Percentiles rank a stretch among this genome's conserved stretches.
These are phyloP conservation scores for Tremella fuciformis DNA, from an alignment of 768 basidiomycete species.

Conservation along the genomic window DNA sequence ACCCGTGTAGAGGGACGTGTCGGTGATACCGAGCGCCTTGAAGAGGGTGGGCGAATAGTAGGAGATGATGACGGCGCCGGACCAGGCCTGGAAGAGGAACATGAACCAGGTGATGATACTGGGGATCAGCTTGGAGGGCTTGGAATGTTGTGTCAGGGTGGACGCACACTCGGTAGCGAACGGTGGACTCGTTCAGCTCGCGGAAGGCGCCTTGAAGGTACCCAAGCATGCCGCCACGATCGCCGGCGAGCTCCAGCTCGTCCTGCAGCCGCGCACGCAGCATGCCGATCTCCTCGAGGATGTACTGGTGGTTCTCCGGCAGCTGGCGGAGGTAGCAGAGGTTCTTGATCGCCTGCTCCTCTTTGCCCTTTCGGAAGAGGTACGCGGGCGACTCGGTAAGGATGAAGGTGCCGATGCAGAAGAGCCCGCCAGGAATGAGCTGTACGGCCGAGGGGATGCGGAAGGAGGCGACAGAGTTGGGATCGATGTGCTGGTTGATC, in stretches of 20 bases:
- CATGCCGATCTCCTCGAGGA: conserved; percentile 24
- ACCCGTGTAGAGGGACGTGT: conserved; percentile 54
- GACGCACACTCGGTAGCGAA: conserved; percentile 44
- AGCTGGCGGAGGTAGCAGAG: conserved; percentile 43
- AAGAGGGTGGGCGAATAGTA: conserved; percentile 57
- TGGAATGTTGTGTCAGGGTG: no score
- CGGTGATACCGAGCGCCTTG: conserved; percentile 55
- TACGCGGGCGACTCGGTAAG: conserved; percentile 44
- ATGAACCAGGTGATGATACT: conserved; percentile 20
- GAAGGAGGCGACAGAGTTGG: conserved; percentile 28
- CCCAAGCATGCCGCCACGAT: conserved; percentile 4
- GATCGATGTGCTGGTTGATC: conserved; percentile 28
- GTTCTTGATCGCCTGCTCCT: conserved; percentile 38
- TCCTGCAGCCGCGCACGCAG: conserved; percentile 15
- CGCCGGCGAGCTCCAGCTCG: conserved; percentile 18
- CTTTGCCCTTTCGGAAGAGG: conserved; percentile 15
- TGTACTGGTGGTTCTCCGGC: conserved; percentile 35
- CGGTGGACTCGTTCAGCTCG: conserved; percentile 6
- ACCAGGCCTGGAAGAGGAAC: conserved; percentile 34
- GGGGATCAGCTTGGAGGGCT: not conserved
- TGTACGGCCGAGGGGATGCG: conserved; percentile 47
- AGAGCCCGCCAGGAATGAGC: conserved; percentile 64
- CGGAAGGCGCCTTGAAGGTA: conserved; percentile 11
- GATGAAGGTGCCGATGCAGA: conserved; percentile 51
- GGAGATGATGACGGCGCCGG: conserved; percentile 55